Evolutionary conservation across 306 rosid species (phyloP), one percentile per base, ranked within the genome.

Genomic region (Morella rubra): DNA sequence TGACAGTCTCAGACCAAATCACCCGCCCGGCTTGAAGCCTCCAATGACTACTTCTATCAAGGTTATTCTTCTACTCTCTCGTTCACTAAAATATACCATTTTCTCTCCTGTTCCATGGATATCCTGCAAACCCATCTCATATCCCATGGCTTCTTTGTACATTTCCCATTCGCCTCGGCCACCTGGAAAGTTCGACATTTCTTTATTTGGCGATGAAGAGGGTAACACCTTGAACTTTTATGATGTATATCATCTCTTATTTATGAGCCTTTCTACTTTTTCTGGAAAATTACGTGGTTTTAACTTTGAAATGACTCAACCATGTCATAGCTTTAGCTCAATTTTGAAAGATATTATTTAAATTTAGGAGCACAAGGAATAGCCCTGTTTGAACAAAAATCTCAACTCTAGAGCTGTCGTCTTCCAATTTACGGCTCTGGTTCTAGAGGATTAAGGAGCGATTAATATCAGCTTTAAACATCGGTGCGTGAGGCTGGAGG

Each of bases 171-270:
- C 52, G 7, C 15, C 65, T 40, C 81, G 79, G 55, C 92, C 76
- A 44, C 83, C 90, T 61, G 96, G 97, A n/a, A 90, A 92, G 69
- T 95, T 83, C 42, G 96, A 95, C 84, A 73, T 92, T 78, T 87
- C 98, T 74, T 55, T 89, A 44, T 87, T 78, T 60, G 93, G 86
- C 0, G 89, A 82, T n/a, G 90, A 84, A 64, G 85, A 84, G 73
- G 92, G 90, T 90, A 89, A 60, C 8, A 15, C 16, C 71, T 50
- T n/a, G n/a, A n/a, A n/a, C n/a, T 65, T 72, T 41, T 18, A 73
- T 71, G 70, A 15, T 24, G 46, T 64, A 37, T 14, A 6, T 40
- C n/a, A 7, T 54, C 59, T 7, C 8, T 11, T 24, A 1, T 42
- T n/a, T 49, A 22, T 72, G 5, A 0, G 8, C 52, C n/a, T 4